Conservation (phyloP, 2,329 filamentous ascomycete species). For the Aureobasidium sp. region DNA sequence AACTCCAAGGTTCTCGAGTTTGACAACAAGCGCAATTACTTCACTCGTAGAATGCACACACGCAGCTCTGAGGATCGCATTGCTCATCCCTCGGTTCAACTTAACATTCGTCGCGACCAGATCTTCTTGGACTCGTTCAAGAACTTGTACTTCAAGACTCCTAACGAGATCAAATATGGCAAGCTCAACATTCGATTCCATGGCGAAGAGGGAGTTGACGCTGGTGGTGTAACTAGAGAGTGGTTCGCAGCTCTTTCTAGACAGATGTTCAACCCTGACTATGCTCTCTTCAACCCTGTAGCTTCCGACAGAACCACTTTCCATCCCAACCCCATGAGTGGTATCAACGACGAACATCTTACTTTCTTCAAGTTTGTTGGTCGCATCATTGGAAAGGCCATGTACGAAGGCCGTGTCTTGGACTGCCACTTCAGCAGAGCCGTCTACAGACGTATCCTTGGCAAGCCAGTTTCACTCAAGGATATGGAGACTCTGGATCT, state of each 20-base stretch:
- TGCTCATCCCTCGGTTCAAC: conserved; percentile 69
- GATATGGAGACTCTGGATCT: conserved; percentile 99
- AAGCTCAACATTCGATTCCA: conserved; percentile 98
- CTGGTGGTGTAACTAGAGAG: conserved; percentile 92
- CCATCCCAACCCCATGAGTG: conserved; percentile 92
- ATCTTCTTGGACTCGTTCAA: conserved; percentile 99
- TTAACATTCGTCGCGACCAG: conserved; percentile 84
- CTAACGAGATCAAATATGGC: conserved; percentile 97
- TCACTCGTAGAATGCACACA: conserved; percentile 84
- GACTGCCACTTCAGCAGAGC: conserved; percentile 99
- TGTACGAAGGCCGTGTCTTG: conserved; percentile 91
- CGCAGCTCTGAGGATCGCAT: conserved; percentile 64
- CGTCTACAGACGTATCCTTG: conserved; percentile 95
- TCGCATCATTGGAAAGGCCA: conserved; percentile 92
- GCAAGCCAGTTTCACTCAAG: conserved; percentile 92
- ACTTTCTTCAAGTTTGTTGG: conserved; percentile 99
- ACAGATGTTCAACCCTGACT: conserved; percentile 99
- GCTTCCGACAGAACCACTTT: conserved; percentile 97
- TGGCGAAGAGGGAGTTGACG: conserved; percentile 94
- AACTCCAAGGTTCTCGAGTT: conserved; percentile 99
- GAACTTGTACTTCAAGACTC: conserved; percentile 92
- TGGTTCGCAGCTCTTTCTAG: conserved; percentile 98
- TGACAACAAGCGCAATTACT: conserved; percentile 99
- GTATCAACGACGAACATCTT: conserved; percentile 89
- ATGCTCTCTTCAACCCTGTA: conserved; percentile 91